phyloP scores from a whole-genome alignment of 1,139 yeast genomes.

The Debaryomyces robertsiae region DNA sequence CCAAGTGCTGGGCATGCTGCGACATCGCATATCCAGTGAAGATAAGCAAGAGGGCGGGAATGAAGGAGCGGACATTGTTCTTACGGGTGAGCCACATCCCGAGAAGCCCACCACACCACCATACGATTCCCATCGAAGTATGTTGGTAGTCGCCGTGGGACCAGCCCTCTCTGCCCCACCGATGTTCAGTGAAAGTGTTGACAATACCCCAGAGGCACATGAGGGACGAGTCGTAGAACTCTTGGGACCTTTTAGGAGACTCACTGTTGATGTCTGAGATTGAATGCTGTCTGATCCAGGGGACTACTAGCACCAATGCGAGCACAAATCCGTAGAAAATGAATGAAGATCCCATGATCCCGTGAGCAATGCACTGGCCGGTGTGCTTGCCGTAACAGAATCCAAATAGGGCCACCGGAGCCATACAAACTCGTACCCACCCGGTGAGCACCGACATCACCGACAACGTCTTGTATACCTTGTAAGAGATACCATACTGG shows the following conservation, averaged over 20 bases:
- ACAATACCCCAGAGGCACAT: slow-evolving; percentile 91
- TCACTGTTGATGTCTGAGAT: slow-evolving; percentile 25
- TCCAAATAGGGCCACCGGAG: slow-evolving; percentile 82
- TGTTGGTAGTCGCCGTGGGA: slow-evolving; percentile 90
- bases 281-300: slow-evolving; percentile 57
- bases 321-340: slow-evolving; percentile 75
- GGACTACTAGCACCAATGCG: slow-evolving; percentile 64
- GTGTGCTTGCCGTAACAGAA: slow-evolving; percentile 70
- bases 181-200: slow-evolving; percentile 92
- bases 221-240: slow-evolving; percentile 76
- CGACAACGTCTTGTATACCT: slow-evolving; percentile 50
- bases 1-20: slow-evolving; percentile 75
- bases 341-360: slow-evolving; percentile 92
- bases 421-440: slow-evolving; percentile 73
- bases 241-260: slow-evolving; percentile 64
- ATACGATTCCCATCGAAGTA: slow-evolving; percentile 91
- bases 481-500: slow-evolving; percentile 18
- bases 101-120: slow-evolving; percentile 93
- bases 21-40: slow-evolving; percentile 96
- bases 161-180: slow-evolving; percentile 92
- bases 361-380: slow-evolving; percentile 96
- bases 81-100: slow-evolving; percentile 70
- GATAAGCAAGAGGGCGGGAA: slow-evolving; percentile 79
- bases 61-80: slow-evolving; percentile 64
- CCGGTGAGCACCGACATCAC: slow-evolving; percentile 54